These are phyloP conservation scores for Paraphoma chrysanthemicola DNA, from an alignment of 2,329 filamentous ascomycete genomes.

Conservation along the genomic window DNA sequence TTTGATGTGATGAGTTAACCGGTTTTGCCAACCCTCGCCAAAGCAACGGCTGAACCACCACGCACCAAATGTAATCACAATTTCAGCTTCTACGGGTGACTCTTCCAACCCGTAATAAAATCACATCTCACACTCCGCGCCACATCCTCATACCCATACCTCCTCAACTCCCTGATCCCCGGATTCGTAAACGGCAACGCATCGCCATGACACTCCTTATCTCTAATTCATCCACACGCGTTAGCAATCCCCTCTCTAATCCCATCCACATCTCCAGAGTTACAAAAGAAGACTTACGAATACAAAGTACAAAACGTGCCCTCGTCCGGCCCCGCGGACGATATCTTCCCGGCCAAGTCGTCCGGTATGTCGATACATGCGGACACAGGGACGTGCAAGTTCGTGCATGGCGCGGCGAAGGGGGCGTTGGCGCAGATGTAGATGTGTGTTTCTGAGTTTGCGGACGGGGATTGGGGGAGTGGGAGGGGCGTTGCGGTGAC, in stretches of 20 bases:
- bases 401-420: conserved; percentile 25
- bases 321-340: conserved; percentile 26
- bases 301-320: conserved; percentile 30
- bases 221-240: conserved; percentile 1
- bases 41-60: too few relatives aligned
- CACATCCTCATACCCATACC: conserved; percentile 23
- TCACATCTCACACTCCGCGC: conserved; percentile 30
- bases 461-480: not conserved
- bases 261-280: too few relatives aligned
- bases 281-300: conserved; percentile 15
- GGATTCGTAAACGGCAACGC: conserved; percentile 31
- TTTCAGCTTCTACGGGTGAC: conserved; percentile 1
- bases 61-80: too few relatives aligned
- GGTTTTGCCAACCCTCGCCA: too few relatives aligned
- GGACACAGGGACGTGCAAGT: conserved; percentile 15
- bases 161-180: conserved; percentile 20
- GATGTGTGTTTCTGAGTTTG: conserved; percentile 12
- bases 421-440: conserved; percentile 23
- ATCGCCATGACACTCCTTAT: conserved; percentile 20
- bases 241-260: not conserved
- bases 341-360: conserved; percentile 19
- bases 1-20: too few relatives aligned
- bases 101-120: conserved; percentile 21
- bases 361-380: conserved; percentile 4
- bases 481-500: not conserved